Evolutionary conservation across 495 filamentous ascomycete genomes (phyloP), one percentile per base, ranked within the genome.

Genomic region (Aspergillus mulundensis): DNA sequence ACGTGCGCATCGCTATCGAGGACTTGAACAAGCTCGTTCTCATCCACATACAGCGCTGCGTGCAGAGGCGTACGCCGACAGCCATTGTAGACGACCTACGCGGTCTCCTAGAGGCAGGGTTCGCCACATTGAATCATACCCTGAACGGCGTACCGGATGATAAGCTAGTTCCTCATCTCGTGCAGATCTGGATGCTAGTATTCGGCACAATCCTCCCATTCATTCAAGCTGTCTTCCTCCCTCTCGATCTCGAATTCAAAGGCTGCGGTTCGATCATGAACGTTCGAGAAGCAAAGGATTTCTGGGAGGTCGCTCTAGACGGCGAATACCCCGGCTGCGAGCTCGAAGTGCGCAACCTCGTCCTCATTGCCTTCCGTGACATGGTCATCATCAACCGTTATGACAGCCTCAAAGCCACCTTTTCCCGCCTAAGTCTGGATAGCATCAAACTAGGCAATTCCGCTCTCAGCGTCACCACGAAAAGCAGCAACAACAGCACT

Each of bases 141-240:
- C 72, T 97, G 15, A 77, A 84, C 5, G 84, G 83, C 7, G 81
- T 90, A 0, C 80, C 88, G 0, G 92, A 97, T 60, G 91, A 96
- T 40, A 82, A 84, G 47, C 74, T 96, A 12, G 89, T 96, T 23
- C 88, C 90, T 0, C 81, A 88, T 60, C 79, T 99, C 2, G 92
- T 96, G 7, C 90, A 96, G 61, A 84, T 95, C 62, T 99, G 95
- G 95, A 82, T 93, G 38, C 80, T 92, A 41, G 88, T 95, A 1
- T 97, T 96, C 62, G 89, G 89, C 7, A 89, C 79, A 18, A 88
- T 97, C 44, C 72, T 97, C 12, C 95, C 95, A 0, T 99, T 95
- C 66, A 86, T 97, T 54, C 95, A 99, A 74, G 93, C 92, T 0
- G 92, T 96, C 5, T 96, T 99, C 67, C 77, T 99, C 2, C 95